Evolutionary conservation across 2,329 filamentous ascomycete species (phyloP), one percentile per base, ranked within the genome.

Genomic region (Verticillium alfalfae): DNA sequence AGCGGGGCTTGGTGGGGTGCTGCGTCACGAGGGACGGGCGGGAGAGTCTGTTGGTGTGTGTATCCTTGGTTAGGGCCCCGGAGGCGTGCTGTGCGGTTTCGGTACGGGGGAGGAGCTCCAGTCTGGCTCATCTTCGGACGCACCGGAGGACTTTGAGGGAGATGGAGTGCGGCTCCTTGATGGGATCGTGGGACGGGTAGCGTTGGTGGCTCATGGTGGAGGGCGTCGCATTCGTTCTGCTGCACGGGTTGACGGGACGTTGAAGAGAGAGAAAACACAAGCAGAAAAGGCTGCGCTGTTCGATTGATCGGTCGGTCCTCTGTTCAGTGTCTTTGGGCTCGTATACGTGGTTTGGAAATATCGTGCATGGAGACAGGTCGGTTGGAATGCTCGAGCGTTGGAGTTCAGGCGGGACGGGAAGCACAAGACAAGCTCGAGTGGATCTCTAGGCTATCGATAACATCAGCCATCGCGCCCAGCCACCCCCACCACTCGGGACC

Each of bases 111-210:
- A 31, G 26, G 26, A 31, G 26, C 26, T 31, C 26, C 22, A 26
- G n/a, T 34, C 5, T 36, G 18, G 31, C 22, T 39, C 58, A 37
- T 37, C 36, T 13, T 31, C 26, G 26, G 63, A 62, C 72, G 66
- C 78, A 88, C 88, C 88, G 79, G 41, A 91, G 79, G 58, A 91
- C 91, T 79, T 93, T 94, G 60, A 93, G 79, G 59, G 90, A 93
- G 56, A 93, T 85, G 22, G 88, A 86, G 75, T 93, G 90, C 41
- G 90, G 89, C 75, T 93, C 91, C 74, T 92, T 92, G 63, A 83
- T 74, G 2, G 80, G 77, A 63, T 86, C 84, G 62, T 83, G 79
- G 15, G 83, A 84, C 8, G 82, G 78, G 67, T 83, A 85, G 67
- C 82, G 75, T 72, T 86, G 83, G 68, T 87, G 84, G 72, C 81